Percentiles rank a stretch among this genome's conserved stretches.
Conservation (phyloP, 2,329 filamentous ascomycete species). For the Fusarium keratoplasticum region DNA sequence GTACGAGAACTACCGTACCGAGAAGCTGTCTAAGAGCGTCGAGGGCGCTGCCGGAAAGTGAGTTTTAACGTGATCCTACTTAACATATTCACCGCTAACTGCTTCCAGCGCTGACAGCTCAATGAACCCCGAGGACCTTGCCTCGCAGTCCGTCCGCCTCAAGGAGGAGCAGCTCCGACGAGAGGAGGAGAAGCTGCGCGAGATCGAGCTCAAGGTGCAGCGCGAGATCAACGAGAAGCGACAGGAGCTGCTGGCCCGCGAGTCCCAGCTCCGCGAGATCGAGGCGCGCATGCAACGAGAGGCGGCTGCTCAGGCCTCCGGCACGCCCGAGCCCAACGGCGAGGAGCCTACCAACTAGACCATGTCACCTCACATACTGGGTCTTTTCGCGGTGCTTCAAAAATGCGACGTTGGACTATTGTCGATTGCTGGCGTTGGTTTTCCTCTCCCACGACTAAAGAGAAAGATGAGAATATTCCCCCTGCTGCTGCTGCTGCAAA, state of each 20-base stretch:
- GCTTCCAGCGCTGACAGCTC: constrained; percentile 72
- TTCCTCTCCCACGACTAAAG: constrained; percentile 55
- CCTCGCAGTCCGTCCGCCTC: constrained; percentile 95
- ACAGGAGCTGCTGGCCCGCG: constrained; percentile 95
- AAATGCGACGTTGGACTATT: constrained; percentile 58
- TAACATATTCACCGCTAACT: constrained; percentile 46
- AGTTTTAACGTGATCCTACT: constrained; percentile 55
- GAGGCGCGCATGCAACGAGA: constrained; percentile 97
- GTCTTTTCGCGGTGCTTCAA: constrained; percentile 49
- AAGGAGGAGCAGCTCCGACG: constrained; percentile 99
- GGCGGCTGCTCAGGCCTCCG: constrained; percentile 65
- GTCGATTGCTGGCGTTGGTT: constrained; percentile 63
- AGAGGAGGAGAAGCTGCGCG: constrained; percentile 99
- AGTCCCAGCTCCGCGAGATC: constrained; percentile 98
- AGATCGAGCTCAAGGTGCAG: constrained; percentile 99
- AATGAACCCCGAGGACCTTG: constrained; percentile 98
- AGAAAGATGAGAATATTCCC: constrained; percentile 58
- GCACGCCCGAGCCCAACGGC: constrained; percentile 64
- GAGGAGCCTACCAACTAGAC: constrained; percentile 62
- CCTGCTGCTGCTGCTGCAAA: constrained; percentile 51
- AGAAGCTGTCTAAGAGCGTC: constrained; percentile 99
- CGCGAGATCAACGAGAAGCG: constrained; percentile 99
- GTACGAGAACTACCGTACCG: constrained; percentile 99
- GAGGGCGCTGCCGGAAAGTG: constrained; percentile 90
- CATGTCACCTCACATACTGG: constrained; percentile 43